Conservation (phyloP, 371 early-diverging fungal species). For the Mortierella sp. region DNA sequence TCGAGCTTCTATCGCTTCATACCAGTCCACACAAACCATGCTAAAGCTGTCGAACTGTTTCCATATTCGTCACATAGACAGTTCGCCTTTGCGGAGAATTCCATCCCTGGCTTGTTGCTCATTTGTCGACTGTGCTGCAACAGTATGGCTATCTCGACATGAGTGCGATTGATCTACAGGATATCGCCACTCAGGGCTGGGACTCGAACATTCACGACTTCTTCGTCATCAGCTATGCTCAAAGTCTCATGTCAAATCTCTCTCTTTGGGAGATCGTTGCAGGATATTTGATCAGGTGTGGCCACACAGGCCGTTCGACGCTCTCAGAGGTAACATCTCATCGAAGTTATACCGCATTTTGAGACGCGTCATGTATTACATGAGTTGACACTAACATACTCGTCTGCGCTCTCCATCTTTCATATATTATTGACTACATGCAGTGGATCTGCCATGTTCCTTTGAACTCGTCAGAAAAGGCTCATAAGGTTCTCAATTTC, state of each 20-base stretch:
- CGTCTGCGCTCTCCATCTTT: too few species aligned
- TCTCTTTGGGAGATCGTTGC: conserved; percentile 48
- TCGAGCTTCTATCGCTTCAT: neutral
- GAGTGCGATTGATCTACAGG: conserved; percentile 28
- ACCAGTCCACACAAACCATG: neutral
- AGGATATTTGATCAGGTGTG: conserved; percentile 45
- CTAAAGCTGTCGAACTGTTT: neutral
- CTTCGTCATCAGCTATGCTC: conserved; percentile 47
- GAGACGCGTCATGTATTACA: too few species aligned
- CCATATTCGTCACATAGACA: conserved; percentile 12
- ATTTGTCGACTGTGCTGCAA: conserved; percentile 37
- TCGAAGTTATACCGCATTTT: neutral
- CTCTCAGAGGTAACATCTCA: conserved; percentile 31
- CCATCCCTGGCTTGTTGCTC: conserved; percentile 56
- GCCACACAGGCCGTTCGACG: conserved; percentile 34
- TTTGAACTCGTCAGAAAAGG: conserved; percentile 33
- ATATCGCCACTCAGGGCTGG: conserved; percentile 20
- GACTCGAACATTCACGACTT: conserved; percentile 47
- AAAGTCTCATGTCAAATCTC: conserved; percentile 45
- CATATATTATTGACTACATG: neutral
- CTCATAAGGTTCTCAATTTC: conserved; percentile 43
- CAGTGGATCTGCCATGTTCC: conserved; percentile 58
- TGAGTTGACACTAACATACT: neutral
- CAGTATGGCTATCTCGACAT: conserved; percentile 48
- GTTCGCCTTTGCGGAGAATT: conserved; percentile 43